Evolutionary conservation across 495 filamentous ascomycete genomes (phyloP).

Genomic region (Patellaria atrata): DNA sequence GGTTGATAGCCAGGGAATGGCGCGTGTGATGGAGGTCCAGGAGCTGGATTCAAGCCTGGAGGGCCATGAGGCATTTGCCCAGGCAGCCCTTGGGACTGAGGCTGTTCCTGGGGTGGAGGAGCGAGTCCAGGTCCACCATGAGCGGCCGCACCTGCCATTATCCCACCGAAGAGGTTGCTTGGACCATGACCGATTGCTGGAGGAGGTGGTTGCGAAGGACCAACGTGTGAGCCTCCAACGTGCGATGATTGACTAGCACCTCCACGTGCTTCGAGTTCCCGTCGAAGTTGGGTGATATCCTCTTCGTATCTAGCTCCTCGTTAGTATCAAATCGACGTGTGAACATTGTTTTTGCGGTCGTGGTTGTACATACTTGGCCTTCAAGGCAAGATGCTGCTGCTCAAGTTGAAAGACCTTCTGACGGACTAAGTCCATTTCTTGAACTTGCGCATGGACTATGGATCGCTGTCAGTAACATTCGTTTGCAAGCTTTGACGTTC

Average conservation of each 20-base stretch:
- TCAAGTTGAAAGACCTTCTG: conserved; percentile 85
- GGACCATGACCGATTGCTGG: conserved; percentile 83
- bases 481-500: neutral
- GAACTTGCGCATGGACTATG: conserved; percentile 68
- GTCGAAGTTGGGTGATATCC: conserved; percentile 68
- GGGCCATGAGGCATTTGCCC: conserved; percentile 26
- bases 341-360: no score
- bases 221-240: conserved; percentile 51
- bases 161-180: conserved; percentile 82
- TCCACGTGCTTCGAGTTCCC: conserved; percentile 78
- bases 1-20: conserved; percentile 36
- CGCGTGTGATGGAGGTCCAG: conserved; percentile 24
- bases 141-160: conserved; percentile 81
- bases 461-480: conserved; percentile 9
- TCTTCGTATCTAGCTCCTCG: conserved; percentile 66
- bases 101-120: conserved; percentile 59
- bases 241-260: conserved; percentile 51
- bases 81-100: conserved; percentile 33
- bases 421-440: conserved; percentile 85
- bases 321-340: no score
- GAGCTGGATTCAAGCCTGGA: conserved; percentile 26
- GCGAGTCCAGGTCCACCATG: conserved; percentile 76
- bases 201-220: conserved; percentile 67
- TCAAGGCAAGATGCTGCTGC: conserved; percentile 70
- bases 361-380: conserved; percentile 57